phyloP scores from a whole-genome alignment of 225 moss, liverwort and hornwort species.

The Rhytidiadelphus loreus region DNA sequence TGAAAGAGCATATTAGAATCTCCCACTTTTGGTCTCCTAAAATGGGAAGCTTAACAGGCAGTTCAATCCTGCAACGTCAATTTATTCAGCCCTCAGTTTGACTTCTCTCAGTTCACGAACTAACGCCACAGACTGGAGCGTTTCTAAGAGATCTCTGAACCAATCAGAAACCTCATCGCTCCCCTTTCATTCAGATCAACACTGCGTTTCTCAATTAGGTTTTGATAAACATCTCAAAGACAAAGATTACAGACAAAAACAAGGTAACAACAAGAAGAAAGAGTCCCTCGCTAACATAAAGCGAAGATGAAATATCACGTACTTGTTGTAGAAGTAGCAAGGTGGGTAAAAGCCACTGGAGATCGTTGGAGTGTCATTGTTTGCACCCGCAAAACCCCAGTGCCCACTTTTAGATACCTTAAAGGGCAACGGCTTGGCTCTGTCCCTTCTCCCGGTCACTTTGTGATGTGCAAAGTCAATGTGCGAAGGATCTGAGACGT shows the following conservation, averaged over 20 bases:
- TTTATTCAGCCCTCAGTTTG: background rate
- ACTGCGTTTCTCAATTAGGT: background rate
- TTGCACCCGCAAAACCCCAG: constrained; percentile 91
- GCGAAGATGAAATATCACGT: background rate
- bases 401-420: constrained; percentile 67
- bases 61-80: constrained; percentile 54
- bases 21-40: constrained; percentile 83
- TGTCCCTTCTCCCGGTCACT: constrained; percentile 86
- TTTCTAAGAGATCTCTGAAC: background rate
- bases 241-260: background rate
- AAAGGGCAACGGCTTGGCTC: constrained; percentile 90
- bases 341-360: constrained; percentile 82
- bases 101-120: background rate
- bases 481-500: constrained; percentile 97
- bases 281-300: background rate
- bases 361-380: constrained; percentile 77
- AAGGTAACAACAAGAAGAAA: background rate
- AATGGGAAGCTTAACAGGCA: constrained; percentile 82
- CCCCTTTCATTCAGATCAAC: background rate
- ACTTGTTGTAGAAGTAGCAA: constrained; percentile 88
- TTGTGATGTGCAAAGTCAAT: constrained; percentile 98
- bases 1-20: constrained; percentile 91
- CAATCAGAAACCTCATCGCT: background rate
- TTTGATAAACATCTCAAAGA: background rate
- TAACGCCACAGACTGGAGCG: background rate